Evolutionary conservation across 148 eudicot species (phyloP).

Genomic region (Chenopodium formosanum): DNA sequence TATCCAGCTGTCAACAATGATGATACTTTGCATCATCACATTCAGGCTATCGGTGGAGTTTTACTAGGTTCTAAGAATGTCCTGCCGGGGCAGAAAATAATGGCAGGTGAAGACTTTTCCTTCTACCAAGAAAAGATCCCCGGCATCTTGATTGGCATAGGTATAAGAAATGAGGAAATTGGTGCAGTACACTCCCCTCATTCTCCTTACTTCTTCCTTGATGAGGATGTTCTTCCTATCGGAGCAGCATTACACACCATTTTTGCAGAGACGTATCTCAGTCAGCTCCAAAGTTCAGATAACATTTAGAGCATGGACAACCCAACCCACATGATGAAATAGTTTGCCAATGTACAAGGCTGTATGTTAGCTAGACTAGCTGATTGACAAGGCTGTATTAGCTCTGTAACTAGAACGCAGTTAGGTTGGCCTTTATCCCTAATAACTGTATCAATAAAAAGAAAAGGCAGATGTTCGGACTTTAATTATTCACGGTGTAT

Average conservation of each 20-base stretch:
- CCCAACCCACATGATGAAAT: neutral
- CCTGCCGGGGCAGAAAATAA: constrained; percentile 30
- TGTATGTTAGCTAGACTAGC: neutral
- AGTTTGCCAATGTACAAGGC: neutral
- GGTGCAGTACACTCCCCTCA: constrained; percentile 64
- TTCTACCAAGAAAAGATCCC: constrained; percentile 77
- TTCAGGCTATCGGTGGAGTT: constrained; percentile 40
- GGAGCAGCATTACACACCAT: constrained; percentile 65
- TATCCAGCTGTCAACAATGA: constrained; percentile 71
- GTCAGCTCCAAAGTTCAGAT: constrained; percentile 28
- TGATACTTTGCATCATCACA: constrained; percentile 48
- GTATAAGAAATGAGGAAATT: constrained; percentile 61
- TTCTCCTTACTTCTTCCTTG: constrained; percentile 72
- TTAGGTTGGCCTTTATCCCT: neutral
- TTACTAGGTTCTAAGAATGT: constrained; percentile 60
- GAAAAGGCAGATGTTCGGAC: neutral
- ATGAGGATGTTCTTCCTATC: constrained; percentile 70
- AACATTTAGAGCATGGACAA: neutral
- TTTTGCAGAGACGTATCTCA: constrained; percentile 57
- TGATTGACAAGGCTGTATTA: neutral
- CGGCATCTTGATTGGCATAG: constrained; percentile 53
- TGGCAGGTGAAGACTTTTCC: constrained; percentile 92
- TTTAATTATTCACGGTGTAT: neutral
- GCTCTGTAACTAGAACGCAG: neutral
- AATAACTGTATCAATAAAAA: neutral